A percentile compares a stretch with the other conserved stretches of the same genome.
Evolutionary conservation across 225 moss, liverwort and hornwort genomes (phyloP).

Genomic region (Lunularia cruciata): DNA sequence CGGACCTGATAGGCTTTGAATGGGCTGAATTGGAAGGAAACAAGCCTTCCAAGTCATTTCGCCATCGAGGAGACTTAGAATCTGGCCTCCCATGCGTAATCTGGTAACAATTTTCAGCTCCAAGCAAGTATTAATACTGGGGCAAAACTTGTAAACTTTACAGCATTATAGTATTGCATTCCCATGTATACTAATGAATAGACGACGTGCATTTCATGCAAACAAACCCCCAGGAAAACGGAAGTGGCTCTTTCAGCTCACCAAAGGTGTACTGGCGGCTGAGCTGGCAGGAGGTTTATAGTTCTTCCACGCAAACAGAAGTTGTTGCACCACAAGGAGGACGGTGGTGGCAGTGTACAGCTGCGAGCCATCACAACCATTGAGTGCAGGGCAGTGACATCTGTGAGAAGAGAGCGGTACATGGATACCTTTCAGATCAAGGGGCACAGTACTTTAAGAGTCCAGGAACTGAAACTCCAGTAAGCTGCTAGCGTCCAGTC

Average conservation of each 20-base stretch:
- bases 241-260: not conserved
- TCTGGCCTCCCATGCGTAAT: constrained; percentile 7
- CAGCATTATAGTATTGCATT: too few relatives aligned
- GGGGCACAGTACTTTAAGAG: not conserved
- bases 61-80: constrained; percentile 15
- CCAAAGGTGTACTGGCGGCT: constrained; percentile 14
- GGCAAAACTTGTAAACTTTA: too few relatives aligned
- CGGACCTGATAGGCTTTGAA: not conserved
- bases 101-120: not conserved
- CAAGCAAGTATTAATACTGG: too few relatives aligned
- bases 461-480: not conserved
- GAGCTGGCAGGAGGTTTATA: constrained; percentile 1
- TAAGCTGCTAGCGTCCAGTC: not conserved
- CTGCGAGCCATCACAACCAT: constrained; percentile 46
- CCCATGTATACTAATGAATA: too few relatives aligned
- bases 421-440: constrained; percentile 27
- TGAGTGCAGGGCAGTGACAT: constrained; percentile 33
- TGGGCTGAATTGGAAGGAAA: constrained; percentile 4
- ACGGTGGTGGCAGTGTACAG: constrained; percentile 40
- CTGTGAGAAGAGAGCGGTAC: constrained; percentile 23
- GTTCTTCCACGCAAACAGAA: constrained; percentile 28
- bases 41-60: constrained; percentile 20
- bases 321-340: constrained; percentile 43
- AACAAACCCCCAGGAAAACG: too few relatives aligned
- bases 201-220: too few relatives aligned